phyloP scores from a whole-genome alignment of 441 rosid species.

The Pelargonium myrrhifolium region DNA sequence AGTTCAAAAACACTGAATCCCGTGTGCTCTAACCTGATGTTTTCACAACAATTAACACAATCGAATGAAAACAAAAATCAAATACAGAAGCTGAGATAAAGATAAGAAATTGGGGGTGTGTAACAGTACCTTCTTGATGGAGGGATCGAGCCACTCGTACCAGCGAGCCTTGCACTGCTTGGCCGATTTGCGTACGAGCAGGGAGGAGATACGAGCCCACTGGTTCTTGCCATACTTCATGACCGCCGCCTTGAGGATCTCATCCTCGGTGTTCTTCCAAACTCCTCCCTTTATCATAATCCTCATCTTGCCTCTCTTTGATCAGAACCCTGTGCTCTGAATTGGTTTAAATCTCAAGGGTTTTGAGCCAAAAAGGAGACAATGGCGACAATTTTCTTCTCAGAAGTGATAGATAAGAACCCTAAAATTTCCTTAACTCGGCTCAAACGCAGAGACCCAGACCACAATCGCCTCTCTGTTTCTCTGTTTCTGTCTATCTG shows the following conservation, averaged over 20 bases:
- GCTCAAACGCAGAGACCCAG: neutral
- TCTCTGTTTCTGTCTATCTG: too few relatives aligned
- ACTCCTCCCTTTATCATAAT: conserved; percentile 99
- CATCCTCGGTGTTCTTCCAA: conserved; percentile 99
- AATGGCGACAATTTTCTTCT: neutral
- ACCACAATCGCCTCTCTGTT: neutral
- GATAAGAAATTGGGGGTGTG: neutral
- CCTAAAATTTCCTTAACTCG: neutral
- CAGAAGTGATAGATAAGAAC: neutral
- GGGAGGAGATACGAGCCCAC: conserved; percentile 97
- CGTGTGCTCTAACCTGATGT: too few relatives aligned
- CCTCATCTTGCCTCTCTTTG: conserved; percentile 61
- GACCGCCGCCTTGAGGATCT: conserved; percentile 91
- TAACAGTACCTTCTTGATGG: conserved; percentile 69
- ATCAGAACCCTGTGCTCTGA: neutral
- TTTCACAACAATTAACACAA: neutral
- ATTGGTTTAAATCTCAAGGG: neutral
- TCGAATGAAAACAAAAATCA: neutral
- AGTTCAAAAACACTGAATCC: neutral
- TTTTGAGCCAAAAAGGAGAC: neutral
- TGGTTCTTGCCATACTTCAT: conserved; percentile 99
- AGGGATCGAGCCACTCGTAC: conserved; percentile 99
- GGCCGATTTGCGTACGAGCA: conserved; percentile 91
- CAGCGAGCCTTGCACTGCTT: conserved; percentile 99
- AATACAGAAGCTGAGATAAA: neutral